These are phyloP conservation scores for Nothophytophthora sp. DNA, from an alignment of 352 stramenopile species.

Conservation along the genomic window DNA sequence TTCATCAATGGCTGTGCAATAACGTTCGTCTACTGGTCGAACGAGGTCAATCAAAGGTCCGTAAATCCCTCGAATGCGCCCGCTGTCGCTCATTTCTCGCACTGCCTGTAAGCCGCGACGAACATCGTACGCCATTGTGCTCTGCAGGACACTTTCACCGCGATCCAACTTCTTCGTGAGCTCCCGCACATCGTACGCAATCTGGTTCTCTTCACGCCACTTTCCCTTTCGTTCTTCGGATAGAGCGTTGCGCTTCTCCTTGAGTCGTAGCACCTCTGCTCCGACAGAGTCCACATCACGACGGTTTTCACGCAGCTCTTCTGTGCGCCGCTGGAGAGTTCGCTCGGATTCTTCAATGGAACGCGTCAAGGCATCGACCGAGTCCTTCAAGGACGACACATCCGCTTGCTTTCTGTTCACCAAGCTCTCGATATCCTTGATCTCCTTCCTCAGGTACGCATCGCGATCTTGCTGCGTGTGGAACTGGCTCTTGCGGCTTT, in stretches of 20 bases:
- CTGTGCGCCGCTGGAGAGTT: slow-evolving; percentile 42
- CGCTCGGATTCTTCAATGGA: slow-evolving; percentile 47
- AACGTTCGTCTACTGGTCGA: slow-evolving; percentile 83
- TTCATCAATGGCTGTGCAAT: slow-evolving; percentile 95
- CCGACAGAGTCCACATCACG: slow-evolving; percentile 52
- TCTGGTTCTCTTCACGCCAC: slow-evolving; percentile 81
- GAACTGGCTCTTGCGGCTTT: slow-evolving; percentile 96
- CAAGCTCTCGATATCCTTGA: slow-evolving; percentile 66
- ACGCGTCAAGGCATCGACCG: slow-evolving; percentile 41
- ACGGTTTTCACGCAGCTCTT: slow-evolving; percentile 59
- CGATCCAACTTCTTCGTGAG: slow-evolving; percentile 68
- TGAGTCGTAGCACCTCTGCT: slow-evolving; percentile 61
- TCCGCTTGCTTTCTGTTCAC: slow-evolving; percentile 63
- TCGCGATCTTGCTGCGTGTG: slow-evolving; percentile 93
- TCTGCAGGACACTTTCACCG: slow-evolving; percentile 79
- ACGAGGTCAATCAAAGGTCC: slow-evolving; percentile 98
- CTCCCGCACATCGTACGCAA: slow-evolving; percentile 74
- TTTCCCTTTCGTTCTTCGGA: slow-evolving; percentile 83
- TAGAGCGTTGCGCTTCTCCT: slow-evolving; percentile 76
- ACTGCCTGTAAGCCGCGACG: slow-evolving; percentile 83
- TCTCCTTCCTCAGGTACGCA: slow-evolving; percentile 71
- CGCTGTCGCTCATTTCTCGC: slow-evolving; percentile 93
- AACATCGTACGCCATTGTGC: slow-evolving; percentile 88
- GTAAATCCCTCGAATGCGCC: slow-evolving; percentile 86
- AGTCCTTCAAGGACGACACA: slow-evolving; percentile 33